phyloP scores from a whole-genome alignment of 768 basidiomycete genomes.

The Tricholoma sp. region DNA sequence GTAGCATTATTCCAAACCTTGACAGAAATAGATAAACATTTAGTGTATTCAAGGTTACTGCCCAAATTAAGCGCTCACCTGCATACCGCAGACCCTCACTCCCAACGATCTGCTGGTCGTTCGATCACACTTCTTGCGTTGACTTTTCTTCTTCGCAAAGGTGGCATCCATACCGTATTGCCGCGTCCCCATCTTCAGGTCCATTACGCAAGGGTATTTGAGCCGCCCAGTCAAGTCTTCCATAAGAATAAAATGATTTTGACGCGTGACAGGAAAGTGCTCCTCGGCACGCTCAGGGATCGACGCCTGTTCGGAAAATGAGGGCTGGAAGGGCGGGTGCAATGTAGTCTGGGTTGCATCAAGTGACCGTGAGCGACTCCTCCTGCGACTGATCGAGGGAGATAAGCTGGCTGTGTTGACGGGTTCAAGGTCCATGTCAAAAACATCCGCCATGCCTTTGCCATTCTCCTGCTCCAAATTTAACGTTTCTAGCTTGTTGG shows the following conservation, averaged over 20 bases:
- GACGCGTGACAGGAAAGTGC: constrained; percentile 61
- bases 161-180: constrained; percentile 98
- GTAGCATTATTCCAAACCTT: constrained; percentile 92
- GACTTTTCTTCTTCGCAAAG: constrained; percentile 91
- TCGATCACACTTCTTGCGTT: constrained; percentile 95
- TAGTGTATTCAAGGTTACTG: background rate
- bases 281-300: constrained; percentile 29
- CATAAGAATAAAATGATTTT: constrained; percentile 98
- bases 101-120: constrained; percentile 91
- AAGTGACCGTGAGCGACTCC: constrained; percentile 41
- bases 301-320: constrained; percentile 20
- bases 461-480: constrained; percentile 22
- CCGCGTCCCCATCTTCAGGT: constrained; percentile 99
- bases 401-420: constrained; percentile 15
- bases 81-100: constrained; percentile 96
- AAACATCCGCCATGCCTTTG: constrained; percentile 28
- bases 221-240: constrained; percentile 94
- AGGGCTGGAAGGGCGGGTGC: constrained; percentile 20
- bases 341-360: constrained; percentile 25
- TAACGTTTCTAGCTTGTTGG: constrained; percentile 29
- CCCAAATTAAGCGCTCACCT: constrained; percentile 53
- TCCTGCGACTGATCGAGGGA: constrained; percentile 35
- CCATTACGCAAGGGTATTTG: constrained; percentile 91
- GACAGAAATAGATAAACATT: constrained; percentile 1
- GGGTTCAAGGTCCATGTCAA: constrained; percentile 39